Evolutionary conservation across 2,329 filamentous ascomycete species (phyloP).

Genomic region (Chaetomium strumarium): DNA sequence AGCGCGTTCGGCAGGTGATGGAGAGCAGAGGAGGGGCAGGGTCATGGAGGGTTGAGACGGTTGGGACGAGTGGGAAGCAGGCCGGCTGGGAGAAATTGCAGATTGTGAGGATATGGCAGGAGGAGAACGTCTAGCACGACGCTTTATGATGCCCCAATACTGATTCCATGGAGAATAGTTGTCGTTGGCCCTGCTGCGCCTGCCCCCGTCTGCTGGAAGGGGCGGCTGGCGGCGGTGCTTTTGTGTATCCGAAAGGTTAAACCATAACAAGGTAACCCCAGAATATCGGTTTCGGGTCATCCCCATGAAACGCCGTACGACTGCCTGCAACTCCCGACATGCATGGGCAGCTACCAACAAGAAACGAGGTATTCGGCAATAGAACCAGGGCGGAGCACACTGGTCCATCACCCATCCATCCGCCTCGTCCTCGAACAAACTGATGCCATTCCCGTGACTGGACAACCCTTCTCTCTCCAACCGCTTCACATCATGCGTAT

Average conservation of each 20-base stretch:
- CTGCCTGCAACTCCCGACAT: not conserved
- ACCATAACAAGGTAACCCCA: not conserved
- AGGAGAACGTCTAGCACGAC: conserved; percentile 17
- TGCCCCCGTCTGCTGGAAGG: not conserved
- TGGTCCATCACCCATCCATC: not conserved
- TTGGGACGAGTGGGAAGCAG: conserved; percentile 76
- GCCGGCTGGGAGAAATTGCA: conserved; percentile 94
- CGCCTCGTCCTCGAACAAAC: not conserved
- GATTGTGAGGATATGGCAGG: conserved; percentile 78
- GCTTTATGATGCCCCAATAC: no score
- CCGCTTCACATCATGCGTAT: no score
- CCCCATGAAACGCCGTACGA: conserved; percentile 10
- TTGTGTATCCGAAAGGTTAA: not conserved
- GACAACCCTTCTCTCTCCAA: no score
- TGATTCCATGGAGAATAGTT: no score
- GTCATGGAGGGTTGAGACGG: conserved; percentile 68
- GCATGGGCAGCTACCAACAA: not conserved
- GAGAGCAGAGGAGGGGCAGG: conserved; percentile 4
- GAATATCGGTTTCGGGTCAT: conserved; percentile 1
- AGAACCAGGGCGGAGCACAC: no score
- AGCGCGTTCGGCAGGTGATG: conserved; percentile 23
- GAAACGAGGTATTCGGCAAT: not conserved
- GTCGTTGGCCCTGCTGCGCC: not conserved
- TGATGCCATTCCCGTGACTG: no score
- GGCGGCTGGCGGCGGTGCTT: no score